These are phyloP conservation scores for Trypanosoma lewisi DNA, from an alignment of 208 protist species.

Conservation along the genomic window DNA sequence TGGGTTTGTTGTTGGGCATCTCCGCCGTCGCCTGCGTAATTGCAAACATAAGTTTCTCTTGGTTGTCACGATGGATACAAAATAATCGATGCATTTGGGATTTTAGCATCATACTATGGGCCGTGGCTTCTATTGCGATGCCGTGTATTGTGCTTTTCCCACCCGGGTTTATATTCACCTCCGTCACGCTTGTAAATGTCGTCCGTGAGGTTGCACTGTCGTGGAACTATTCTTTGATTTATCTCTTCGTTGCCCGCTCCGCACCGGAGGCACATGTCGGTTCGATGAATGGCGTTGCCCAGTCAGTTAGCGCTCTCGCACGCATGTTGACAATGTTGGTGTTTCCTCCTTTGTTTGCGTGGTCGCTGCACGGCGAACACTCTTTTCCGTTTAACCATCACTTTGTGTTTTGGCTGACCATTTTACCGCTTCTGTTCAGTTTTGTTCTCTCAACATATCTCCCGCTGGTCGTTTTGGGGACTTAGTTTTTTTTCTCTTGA, in stretches of 20 bases:
- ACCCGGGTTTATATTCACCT: constrained; percentile 13
- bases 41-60: constrained; percentile 55
- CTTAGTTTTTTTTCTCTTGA: constrained; percentile 2
- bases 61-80: constrained; percentile 21
- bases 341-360: constrained; percentile 46
- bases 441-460: constrained; percentile 14
- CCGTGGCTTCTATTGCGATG: constrained; percentile 4
- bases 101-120: constrained; percentile 17
- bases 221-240: constrained; percentile 52
- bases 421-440: constrained; percentile 41
- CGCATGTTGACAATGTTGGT: constrained; percentile 58
- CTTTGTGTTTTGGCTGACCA: constrained; percentile 56
- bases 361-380: constrained; percentile 39
- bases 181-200: constrained; percentile 38
- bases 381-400: constrained; percentile 74
- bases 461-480: constrained; percentile 1
- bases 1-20: constrained; percentile 46
- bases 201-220: constrained; percentile 40
- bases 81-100: constrained; percentile 23
- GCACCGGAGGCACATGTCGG: constrained; percentile 45
- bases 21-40: constrained; percentile 45
- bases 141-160: constrained; percentile 16
- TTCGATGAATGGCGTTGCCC: constrained; percentile 50
- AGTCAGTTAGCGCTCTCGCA: constrained; percentile 38
- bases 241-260: constrained; percentile 46